phyloP scores from a whole-genome alignment of 2,329 filamentous ascomycete species.

The Aspergillus sp. region DNA sequence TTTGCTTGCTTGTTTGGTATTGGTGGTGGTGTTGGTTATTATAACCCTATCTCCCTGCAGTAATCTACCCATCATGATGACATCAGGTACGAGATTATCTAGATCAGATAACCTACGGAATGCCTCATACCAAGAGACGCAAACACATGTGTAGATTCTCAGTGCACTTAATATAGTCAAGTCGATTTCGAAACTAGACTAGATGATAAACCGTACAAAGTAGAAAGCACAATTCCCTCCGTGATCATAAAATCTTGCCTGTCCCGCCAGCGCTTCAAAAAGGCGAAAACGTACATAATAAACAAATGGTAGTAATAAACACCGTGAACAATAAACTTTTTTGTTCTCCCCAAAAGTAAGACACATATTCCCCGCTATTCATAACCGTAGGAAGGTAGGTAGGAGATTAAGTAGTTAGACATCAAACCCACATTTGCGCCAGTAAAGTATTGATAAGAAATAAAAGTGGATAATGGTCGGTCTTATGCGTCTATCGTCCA shows the following conservation, averaged over 20 bases:
- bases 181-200: not conserved
- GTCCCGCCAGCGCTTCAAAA: constrained; percentile 15
- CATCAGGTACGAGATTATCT: too few relatives aligned
- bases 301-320: too few relatives aligned
- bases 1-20: not conserved
- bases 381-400: not conserved
- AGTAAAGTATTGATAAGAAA: constrained; percentile 7
- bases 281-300: not conserved
- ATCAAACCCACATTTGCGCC: constrained; percentile 12
- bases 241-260: not conserved
- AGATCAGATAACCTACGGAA: too few relatives aligned
- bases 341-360: constrained; percentile 6
- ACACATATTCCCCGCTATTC: constrained; percentile 4
- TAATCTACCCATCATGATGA: not conserved
- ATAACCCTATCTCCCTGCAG: too few relatives aligned
- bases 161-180: not conserved
- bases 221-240: not conserved
- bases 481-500: constrained; percentile 12
- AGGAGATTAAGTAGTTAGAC: constrained; percentile 11
- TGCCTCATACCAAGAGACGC: too few relatives aligned
- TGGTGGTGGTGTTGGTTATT: not conserved
- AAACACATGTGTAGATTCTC: too few relatives aligned
- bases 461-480: constrained; percentile 3
- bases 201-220: not conserved
- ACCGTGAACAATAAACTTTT: not conserved